Conservation (phyloP, 768 basidiomycete species). For the Leucocoprinus sp. region DNA sequence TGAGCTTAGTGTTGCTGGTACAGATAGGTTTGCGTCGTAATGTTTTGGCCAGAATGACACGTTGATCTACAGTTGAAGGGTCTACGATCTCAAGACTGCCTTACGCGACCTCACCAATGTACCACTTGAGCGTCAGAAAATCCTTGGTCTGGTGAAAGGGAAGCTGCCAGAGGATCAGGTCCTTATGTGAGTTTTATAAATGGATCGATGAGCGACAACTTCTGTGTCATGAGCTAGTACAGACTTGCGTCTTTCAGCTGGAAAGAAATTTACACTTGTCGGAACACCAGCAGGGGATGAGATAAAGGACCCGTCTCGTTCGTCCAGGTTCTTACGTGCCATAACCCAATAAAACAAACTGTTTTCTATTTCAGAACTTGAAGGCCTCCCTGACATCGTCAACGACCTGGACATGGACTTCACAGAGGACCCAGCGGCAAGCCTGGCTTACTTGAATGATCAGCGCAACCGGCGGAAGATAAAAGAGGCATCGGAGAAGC, state of each 20-base stretch:
- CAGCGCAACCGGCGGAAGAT: constrained; percentile 78
- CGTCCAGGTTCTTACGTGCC: constrained; percentile 13
- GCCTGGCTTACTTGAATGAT: constrained; percentile 62
- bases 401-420: constrained; percentile 85
- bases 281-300: constrained; percentile 84
- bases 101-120: constrained; percentile 68
- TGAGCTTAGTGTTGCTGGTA: constrained; percentile 61
- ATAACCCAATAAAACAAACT: background rate
- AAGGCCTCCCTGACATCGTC: constrained; percentile 57
- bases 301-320: constrained; percentile 71
- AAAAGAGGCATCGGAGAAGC: constrained; percentile 57
- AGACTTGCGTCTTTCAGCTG: constrained; percentile 47
- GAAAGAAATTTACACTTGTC: constrained; percentile 77
- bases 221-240: constrained; percentile 27
- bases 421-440: constrained; percentile 47
- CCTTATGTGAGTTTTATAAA: constrained; percentile 41
- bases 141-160: constrained; percentile 77
- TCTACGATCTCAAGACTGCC: constrained; percentile 69
- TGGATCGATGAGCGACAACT: background rate
- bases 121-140: constrained; percentile 80
- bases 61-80: constrained; percentile 32
- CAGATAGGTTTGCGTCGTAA: constrained; percentile 51
- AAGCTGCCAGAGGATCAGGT: constrained; percentile 73
- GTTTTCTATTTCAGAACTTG: constrained; percentile 37
- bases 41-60: background rate